Evolutionary conservation across 352 stramenopile genomes (phyloP).

Genomic region (Phytophthora colocasiae): DNA sequence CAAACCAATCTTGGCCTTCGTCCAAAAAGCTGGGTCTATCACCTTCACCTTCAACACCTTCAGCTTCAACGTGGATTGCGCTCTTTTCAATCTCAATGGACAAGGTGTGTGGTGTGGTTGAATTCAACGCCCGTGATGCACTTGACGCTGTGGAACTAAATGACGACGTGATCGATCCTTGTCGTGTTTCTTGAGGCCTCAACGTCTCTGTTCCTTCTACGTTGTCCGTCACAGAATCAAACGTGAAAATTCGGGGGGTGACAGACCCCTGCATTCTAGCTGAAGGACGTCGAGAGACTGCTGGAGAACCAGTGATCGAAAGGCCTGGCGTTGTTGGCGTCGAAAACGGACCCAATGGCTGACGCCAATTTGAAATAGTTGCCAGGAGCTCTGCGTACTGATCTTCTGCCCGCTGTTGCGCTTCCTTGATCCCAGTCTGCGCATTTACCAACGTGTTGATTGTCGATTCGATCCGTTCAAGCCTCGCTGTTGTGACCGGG

Average conservation of each 20-base stretch:
- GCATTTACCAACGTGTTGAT: slow-evolving; percentile 43
- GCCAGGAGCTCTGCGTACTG: slow-evolving; percentile 50
- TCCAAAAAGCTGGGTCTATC: slow-evolving; percentile 14
- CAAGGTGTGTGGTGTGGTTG: slow-evolving; percentile 29
- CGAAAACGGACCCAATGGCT: not conserved
- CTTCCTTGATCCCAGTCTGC: slow-evolving; percentile 58
- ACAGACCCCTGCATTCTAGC: slow-evolving; percentile 11
- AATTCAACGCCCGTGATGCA: slow-evolving; percentile 7
- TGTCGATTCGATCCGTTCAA: slow-evolving; percentile 60
- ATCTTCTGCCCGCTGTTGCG: slow-evolving; percentile 41
- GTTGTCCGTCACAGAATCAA: slow-evolving; percentile 38
- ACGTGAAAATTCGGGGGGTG: slow-evolving; percentile 48
- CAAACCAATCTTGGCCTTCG: slow-evolving; percentile 27
- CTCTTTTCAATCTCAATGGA: slow-evolving; percentile 35
- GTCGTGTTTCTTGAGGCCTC: not conserved
- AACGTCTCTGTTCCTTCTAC: slow-evolving; percentile 2
- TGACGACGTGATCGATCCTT: slow-evolving; percentile 7
- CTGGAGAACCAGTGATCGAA: slow-evolving; percentile 7
- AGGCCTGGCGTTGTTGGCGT: slow-evolving; percentile 14
- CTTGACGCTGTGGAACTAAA: slow-evolving; percentile 8
- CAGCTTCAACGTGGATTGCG: not conserved
- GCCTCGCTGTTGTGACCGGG: slow-evolving; percentile 33
- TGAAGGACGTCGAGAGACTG: slow-evolving; percentile 8
- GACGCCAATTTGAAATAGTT: slow-evolving; percentile 30
- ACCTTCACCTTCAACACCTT: not conserved